phyloP scores from a whole-genome alignment of 768 basidiomycete genomes.

The Mycena haematopus region DNA sequence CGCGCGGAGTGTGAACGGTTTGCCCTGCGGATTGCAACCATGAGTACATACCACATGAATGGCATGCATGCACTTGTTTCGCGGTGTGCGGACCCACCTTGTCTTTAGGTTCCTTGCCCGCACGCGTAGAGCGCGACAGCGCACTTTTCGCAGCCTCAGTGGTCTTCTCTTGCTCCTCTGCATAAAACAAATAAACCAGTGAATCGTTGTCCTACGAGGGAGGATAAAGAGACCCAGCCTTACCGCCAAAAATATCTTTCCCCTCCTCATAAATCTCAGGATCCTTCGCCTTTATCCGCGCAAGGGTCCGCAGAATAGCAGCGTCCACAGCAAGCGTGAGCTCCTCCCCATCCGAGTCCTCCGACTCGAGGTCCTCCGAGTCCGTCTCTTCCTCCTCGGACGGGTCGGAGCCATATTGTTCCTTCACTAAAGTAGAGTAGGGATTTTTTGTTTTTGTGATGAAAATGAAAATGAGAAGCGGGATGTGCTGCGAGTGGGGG shows the following conservation, averaged over 20 bases:
- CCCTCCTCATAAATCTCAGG: conserved; percentile 81
- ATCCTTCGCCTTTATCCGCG: conserved; percentile 81
- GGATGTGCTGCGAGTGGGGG: background rate
- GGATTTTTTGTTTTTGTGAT: background rate
- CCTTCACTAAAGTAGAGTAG: conserved; percentile 67
- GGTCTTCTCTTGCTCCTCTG: conserved; percentile 73
- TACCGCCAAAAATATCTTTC: conserved; percentile 82
- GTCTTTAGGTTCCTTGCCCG: conserved; percentile 43
- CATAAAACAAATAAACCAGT: background rate
- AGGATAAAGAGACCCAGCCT: conserved; percentile 1
- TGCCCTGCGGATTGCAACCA: conserved; percentile 50
- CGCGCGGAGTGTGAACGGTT: conserved; percentile 79
- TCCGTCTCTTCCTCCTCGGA: conserved; percentile 60
- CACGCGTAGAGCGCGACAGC: conserved; percentile 38
- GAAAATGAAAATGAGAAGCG: too few relatives aligned
- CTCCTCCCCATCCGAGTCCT: conserved; percentile 95
- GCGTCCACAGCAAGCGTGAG: conserved; percentile 93
- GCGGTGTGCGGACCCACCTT: conserved; percentile 49
- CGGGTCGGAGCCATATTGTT: conserved; percentile 80
- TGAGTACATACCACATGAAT: too few relatives aligned
- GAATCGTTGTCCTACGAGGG: background rate
- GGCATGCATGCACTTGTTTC: too few relatives aligned
- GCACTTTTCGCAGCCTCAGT: conserved; percentile 38
- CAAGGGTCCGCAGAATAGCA: conserved; percentile 91
- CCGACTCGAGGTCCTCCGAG: conserved; percentile 80